Base-by-base conservation (phyloP, 352 stramenopile genomes). In the Hyaloperonospora arabidopsidis region DNA sequence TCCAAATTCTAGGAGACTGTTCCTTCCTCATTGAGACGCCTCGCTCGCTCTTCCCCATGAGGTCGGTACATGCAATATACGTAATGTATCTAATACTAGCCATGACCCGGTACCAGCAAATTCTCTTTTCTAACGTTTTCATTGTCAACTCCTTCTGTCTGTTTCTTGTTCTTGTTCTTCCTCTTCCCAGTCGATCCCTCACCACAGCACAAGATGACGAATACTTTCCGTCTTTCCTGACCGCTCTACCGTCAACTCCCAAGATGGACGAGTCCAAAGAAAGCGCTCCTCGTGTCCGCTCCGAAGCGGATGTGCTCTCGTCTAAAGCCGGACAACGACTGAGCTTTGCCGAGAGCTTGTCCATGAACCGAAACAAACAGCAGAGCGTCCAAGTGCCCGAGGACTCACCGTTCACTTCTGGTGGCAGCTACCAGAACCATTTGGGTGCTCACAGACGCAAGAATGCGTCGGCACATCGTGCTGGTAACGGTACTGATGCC, bases 151-250 rank as follows among this genome's bases (percentile, higher is more conserved):
- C 25, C 4, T 32, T 32, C 25, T 32, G 25, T 32, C 4, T 32
- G 25, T 32, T 8, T 32, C n/a, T 32, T 32, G 25, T 32, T 4
- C 25, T 32, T 8, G 25, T 8, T 32, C 4, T 32, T 50, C 1
- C 22, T 51, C 21, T 13, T 11, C 12, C 5, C 25, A 63, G 60
- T 39, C 56, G 63, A 52, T 32, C 58, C n/a, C 43, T 75, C 12
- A 59, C 53, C 34, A 57, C 63, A 43, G 61, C 57, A 1, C 63
- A 65, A 54, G 79, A 89, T 17, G 77, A 89, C 23, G 79, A 89
- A 43, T 89, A 84, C 63, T 89, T 89, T 45, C 79, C 79, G 32
- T 77, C 76, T 15, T 74, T 87, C 47, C 65, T 89, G 7, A 89
- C 79, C 2, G 74, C 76, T 5, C 19, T 67, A 11, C 72, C 79